A percentile compares a stretch with the other conserved stretches of the same genome.
Conservation (phyloP, 2,329 filamentous ascomycete genomes). For the Pseudofabraea citricarpa region DNA sequence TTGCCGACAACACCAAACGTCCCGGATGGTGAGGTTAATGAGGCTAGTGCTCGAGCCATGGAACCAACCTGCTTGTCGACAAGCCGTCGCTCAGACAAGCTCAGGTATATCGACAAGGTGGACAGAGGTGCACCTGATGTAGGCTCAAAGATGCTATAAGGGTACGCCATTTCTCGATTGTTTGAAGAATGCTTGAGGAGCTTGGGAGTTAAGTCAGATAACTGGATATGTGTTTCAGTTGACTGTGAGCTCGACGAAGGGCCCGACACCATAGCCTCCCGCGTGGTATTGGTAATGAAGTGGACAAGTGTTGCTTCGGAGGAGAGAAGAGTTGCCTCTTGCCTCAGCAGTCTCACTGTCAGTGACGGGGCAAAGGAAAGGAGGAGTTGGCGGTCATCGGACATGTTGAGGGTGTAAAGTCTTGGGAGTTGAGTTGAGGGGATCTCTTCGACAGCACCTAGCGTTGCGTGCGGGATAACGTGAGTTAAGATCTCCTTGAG, state of each 20-base stretch:
- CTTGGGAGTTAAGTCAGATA: constrained; percentile 20
- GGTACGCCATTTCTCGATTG: constrained; percentile 24
- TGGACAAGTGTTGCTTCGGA: constrained; percentile 25
- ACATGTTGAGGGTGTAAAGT: constrained; percentile 26
- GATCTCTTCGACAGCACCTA: constrained; percentile 24
- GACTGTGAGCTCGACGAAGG: neutral
- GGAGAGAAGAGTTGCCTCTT: constrained; percentile 23
- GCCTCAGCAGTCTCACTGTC: constrained; percentile 22
- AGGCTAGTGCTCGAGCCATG: constrained; percentile 21
- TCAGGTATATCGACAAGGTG: constrained; percentile 20
- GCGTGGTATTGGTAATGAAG: constrained; percentile 17
- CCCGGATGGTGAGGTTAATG: constrained; percentile 20
- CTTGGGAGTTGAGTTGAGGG: constrained; percentile 25
- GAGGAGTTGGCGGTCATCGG: constrained; percentile 21
- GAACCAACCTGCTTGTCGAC: constrained; percentile 24
- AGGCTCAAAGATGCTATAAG: constrained; percentile 25
- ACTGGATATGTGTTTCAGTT: neutral
- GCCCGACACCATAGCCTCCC: neutral
- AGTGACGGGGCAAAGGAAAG: constrained; percentile 24
- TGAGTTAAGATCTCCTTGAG: constrained; percentile 25
- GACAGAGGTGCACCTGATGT: constrained; percentile 20
- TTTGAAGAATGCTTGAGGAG: constrained; percentile 27
- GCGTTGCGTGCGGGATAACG: constrained; percentile 19
- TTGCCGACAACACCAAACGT: constrained; percentile 23
- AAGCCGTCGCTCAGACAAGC: constrained; percentile 14